Evolutionary conservation across 768 basidiomycete species (phyloP).

Genomic region (Hortiboletus flavorubellus): DNA sequence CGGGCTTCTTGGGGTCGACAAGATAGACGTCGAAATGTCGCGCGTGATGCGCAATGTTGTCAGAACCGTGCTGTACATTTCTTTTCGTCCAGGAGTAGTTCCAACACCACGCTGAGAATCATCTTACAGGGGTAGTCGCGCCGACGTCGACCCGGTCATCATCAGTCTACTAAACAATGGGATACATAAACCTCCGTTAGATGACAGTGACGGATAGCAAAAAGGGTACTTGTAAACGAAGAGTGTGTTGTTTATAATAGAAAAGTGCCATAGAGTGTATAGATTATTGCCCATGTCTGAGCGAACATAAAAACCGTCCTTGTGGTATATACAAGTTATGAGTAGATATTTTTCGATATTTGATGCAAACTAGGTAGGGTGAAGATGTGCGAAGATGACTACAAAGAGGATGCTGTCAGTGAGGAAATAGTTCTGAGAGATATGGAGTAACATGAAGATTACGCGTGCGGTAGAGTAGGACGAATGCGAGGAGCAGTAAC

Average conservation of each 20-base stretch:
- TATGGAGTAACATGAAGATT: slow-evolving; percentile 13
- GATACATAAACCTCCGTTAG: slow-evolving; percentile 48
- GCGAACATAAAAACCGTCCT: slow-evolving; percentile 20
- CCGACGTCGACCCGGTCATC: slow-evolving; percentile 43
- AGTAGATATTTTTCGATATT: slow-evolving; percentile 19
- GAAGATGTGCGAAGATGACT: slow-evolving; percentile 19
- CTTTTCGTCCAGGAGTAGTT: not conserved
- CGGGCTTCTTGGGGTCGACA: slow-evolving; percentile 59
- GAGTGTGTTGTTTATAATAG: slow-evolving; percentile 17
- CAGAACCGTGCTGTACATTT: slow-evolving; percentile 54
- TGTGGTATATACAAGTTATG: slow-evolving; percentile 28
- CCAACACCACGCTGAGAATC: not conserved
- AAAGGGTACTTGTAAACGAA: slow-evolving; percentile 5
- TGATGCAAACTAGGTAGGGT: slow-evolving; percentile 19
- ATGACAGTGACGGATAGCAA: slow-evolving; percentile 26
- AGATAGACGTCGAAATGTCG: slow-evolving; percentile 76
- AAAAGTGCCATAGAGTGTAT: slow-evolving; percentile 25
- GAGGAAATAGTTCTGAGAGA: slow-evolving; percentile 17
- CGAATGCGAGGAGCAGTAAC: slow-evolving; percentile 19
- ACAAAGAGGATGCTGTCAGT: slow-evolving; percentile 25
- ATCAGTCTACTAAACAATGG: slow-evolving; percentile 56
- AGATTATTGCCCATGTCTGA: slow-evolving; percentile 27
- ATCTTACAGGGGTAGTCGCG: slow-evolving; percentile 43
- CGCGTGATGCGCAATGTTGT: slow-evolving; percentile 68
- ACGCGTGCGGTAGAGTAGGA: slow-evolving; percentile 25